These are phyloP conservation scores for Mycosphaerella sp. DNA, from an alignment of 2,329 filamentous ascomycete genomes.

Conservation along the genomic window DNA sequence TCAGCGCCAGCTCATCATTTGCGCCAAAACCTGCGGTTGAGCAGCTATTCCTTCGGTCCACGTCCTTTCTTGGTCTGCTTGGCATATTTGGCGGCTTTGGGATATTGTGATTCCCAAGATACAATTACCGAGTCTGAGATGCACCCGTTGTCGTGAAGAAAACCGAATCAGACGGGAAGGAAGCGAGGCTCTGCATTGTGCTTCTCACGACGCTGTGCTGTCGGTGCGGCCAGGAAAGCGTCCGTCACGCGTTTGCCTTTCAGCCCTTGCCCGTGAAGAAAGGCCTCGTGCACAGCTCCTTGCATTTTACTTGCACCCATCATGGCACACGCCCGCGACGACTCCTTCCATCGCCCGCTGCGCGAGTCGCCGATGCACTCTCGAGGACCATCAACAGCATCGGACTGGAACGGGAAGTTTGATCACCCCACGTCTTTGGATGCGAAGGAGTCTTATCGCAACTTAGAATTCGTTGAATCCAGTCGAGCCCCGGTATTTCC, in stretches of 20 bases:
- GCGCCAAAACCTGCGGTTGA: slow-evolving; percentile 4
- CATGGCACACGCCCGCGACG: slow-evolving; percentile 19
- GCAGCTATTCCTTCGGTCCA: slow-evolving; percentile 3
- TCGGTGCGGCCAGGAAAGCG: too few species aligned
- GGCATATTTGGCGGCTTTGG: neutral
- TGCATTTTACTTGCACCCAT: slow-evolving; percentile 2
- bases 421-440: slow-evolving; percentile 15
- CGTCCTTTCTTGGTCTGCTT: slow-evolving; percentile 1
- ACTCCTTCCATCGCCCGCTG: slow-evolving; percentile 18
- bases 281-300: slow-evolving; percentile 3
- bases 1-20: slow-evolving; percentile 2
- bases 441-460: slow-evolving; percentile 14
- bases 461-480: slow-evolving; percentile 19
- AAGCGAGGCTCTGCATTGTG: slow-evolving; percentile 5
- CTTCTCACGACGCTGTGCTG: too few species aligned
- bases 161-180: neutral
- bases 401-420: slow-evolving; percentile 19
- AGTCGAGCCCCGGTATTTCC: slow-evolving; percentile 15
- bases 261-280: slow-evolving; percentile 1
- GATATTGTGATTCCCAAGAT: neutral
- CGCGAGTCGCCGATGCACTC: slow-evolving; percentile 20
- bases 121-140: neutral
- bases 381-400: slow-evolving; percentile 18
- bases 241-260: neutral
- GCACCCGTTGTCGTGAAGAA: neutral